Evolutionary conservation across 1,284 basidiomycete genomes (phyloP).

Genomic region (Prillingera fragicola): DNA sequence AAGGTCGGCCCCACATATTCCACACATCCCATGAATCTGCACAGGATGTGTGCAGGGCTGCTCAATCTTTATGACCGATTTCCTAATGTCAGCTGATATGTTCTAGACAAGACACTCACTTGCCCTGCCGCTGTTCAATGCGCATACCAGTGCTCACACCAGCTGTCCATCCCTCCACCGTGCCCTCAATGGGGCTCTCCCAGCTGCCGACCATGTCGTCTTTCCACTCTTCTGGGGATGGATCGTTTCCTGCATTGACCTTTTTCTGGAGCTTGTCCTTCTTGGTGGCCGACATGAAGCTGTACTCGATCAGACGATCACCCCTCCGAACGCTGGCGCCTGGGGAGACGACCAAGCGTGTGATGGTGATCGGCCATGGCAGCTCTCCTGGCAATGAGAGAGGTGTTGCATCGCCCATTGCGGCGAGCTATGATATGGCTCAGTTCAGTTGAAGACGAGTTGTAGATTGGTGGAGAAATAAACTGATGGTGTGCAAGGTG

Average conservation of each 20-base stretch:
- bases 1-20: conserved; percentile 87
- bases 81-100: conserved; percentile 26
- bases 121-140: conserved; percentile 30
- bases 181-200: conserved; percentile 76
- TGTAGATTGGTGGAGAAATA: no score
- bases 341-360: conserved; percentile 57
- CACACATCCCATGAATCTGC: conserved; percentile 86
- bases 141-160: conserved; percentile 28
- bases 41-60: conserved; percentile 92
- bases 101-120: conserved; percentile 19
- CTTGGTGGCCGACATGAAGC: conserved; percentile 52
- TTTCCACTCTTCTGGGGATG: conserved; percentile 30
- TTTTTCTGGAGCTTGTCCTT: conserved; percentile 44
- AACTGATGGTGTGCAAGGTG: no score
- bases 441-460: no score
- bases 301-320: conserved; percentile 69
- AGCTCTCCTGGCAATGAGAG: conserved; percentile 59
- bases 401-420: conserved; percentile 38
- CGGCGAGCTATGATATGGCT: not conserved
- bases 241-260: conserved; percentile 21
- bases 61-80: conserved; percentile 59
- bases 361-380: conserved; percentile 72
- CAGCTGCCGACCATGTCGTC: conserved; percentile 77
- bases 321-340: conserved; percentile 58
- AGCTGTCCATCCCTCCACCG: conserved; percentile 40